These are phyloP conservation scores for Barnettozyma sp. DNA, from an alignment of 805 yeast species.

Conservation along the genomic window DNA sequence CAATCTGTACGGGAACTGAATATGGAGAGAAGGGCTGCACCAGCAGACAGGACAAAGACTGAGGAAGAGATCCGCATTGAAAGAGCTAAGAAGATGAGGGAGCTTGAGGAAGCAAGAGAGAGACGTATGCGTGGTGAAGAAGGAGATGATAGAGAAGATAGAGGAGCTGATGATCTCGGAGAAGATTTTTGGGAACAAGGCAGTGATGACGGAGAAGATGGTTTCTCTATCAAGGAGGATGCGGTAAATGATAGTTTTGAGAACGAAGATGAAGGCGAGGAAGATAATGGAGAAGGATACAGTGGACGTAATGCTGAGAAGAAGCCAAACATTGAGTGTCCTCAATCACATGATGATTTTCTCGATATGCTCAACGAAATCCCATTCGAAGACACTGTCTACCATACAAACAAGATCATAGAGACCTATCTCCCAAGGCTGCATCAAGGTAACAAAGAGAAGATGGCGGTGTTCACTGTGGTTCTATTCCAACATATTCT, in stretches of 20 bases:
- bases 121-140: constrained; percentile 68
- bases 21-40: constrained; percentile 69
- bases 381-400: constrained; percentile 37
- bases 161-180: constrained; percentile 60
- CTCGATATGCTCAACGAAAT: constrained; percentile 28
- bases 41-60: constrained; percentile 76
- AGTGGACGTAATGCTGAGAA: constrained; percentile 8
- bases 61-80: constrained; percentile 62
- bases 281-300: constrained; percentile 9
- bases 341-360: constrained; percentile 40
- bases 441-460: constrained; percentile 76
- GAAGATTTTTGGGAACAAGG: constrained; percentile 65
- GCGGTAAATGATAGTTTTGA: too few relatives aligned
- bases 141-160: constrained; percentile 33
- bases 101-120: constrained; percentile 59
- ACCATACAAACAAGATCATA: constrained; percentile 48
- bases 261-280: constrained; percentile 21
- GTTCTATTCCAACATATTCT: constrained; percentile 59
- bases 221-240: constrained; percentile 34
- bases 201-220: constrained; percentile 38
- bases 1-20: constrained; percentile 58
- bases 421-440: constrained; percentile 65
- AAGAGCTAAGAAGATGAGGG: constrained; percentile 50
- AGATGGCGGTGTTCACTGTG: constrained; percentile 54
- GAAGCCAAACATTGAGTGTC: constrained; percentile 34